Base-by-base conservation (phyloP, 768 basidiomycete genomes). In the Leccinum aurantiacum region DNA sequence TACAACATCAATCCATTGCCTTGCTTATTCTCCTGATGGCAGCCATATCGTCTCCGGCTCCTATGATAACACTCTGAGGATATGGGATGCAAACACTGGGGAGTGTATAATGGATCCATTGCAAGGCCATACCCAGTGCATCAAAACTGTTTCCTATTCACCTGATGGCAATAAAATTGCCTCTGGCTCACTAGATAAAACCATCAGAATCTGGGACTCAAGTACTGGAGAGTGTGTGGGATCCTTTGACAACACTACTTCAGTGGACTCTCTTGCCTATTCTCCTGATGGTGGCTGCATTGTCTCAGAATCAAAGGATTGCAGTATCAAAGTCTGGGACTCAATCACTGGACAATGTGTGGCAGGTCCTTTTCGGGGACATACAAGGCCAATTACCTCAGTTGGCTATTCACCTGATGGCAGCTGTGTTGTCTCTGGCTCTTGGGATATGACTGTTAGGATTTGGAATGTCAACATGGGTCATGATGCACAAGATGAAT, bases 271-370 rank as follows among this genome's bases (percentile, higher is more conserved):
- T 57, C 41, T 72, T 55, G 70, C 63, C 19, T 63, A 69, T 50
- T 73, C 73, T 14, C 63, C 64, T 38, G 62, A 74, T 65, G 61
- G 65, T 10, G 62, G 10, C 27, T 54, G 58, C 8, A 57, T 76
- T 46, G 70, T 54, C 24, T 70, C 71, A 58, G 74, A 60, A 5
- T 69, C 67, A 3, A 3, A 29, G n/a, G 64, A 74, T 44, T 37
- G 17, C 1, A 64, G 61, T 1, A 29, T 72, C 2, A 67, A 48
- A 51, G 58, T 71, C 17, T 70, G 69, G 69, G 3, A 69, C 66
- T 44, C 54, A 58, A 38, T 1, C 10, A 59, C 54, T 55, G 49
- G 68, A 17, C 51, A 59, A 15, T 24, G 46, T 63, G 27, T 70
- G 48, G 62, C 49, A 57, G 55, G 59, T 46, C 67, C 64, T 44